Evolutionary conservation across 176 grass and related monocot genomes (phyloP).

Genomic region (Puya raimondii): DNA sequence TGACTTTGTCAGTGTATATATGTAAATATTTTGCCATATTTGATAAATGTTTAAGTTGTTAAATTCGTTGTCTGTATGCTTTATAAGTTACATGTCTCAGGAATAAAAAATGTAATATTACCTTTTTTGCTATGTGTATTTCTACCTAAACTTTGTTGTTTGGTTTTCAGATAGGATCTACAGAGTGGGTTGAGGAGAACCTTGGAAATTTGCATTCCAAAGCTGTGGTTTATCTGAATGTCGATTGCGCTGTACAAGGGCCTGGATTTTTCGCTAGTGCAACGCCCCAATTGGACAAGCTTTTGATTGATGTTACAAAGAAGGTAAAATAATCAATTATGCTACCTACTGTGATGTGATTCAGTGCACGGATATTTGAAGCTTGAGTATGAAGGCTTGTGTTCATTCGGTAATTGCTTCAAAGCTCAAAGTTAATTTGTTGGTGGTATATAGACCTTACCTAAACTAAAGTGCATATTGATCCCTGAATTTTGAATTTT

Average conservation of each 20-base stretch:
- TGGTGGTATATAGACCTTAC: too few species aligned
- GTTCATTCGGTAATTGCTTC: slow-evolving; percentile 58
- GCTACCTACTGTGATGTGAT: background rate
- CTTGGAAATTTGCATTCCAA: slow-evolving; percentile 73
- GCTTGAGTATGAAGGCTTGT: background rate
- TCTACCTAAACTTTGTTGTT: slow-evolving; percentile 21
- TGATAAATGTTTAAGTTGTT: too few species aligned
- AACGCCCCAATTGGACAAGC: slow-evolving; percentile 79
- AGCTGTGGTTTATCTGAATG: slow-evolving; percentile 94
- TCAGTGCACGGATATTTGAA: background rate
- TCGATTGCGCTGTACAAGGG: slow-evolving; percentile 98
- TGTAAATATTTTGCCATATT: too few species aligned
- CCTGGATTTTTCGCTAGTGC: slow-evolving; percentile 60
- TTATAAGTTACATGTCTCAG: background rate
- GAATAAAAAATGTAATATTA: background rate
- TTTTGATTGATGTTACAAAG: slow-evolving; percentile 64
- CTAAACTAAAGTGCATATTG: too few species aligned
- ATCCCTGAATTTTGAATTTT: too few species aligned
- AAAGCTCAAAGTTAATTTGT: slow-evolving; percentile 23
- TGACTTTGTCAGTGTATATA: too few species aligned
- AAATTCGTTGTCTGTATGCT: background rate
- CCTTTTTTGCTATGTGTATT: slow-evolving; percentile 3
- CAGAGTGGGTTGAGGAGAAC: slow-evolving; percentile 92
- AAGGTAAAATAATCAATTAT: slow-evolving; percentile 35
- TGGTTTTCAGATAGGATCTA: slow-evolving; percentile 64